Base-by-base conservation (phyloP, 805 yeast genomes). In the Candida railenensis region DNA sequence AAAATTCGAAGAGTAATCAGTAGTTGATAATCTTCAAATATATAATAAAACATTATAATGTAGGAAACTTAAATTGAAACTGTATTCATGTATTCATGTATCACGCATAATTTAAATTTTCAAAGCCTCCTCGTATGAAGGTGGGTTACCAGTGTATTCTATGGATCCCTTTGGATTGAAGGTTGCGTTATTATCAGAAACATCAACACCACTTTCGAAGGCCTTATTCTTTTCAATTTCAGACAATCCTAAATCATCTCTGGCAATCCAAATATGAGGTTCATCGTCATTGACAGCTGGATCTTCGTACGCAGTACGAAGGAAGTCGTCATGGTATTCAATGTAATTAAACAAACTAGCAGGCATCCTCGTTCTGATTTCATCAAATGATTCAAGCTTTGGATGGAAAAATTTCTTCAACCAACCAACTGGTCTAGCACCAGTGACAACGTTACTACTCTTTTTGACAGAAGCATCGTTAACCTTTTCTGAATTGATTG, bases 201-300 rank as follows among this genome's bases (percentile, higher is more conserved):
- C 82, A 48, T 73, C 73, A 20, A 84, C 78, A 22, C 73, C 75
- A 41, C 72, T 72, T 22, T 78, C 81, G n/a, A 73, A 63, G 11
- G 87, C 82, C 52, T 75, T 75, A 32, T 68, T 69, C 51, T 82
- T 76, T 58, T 85, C 83, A 47, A 76, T 73, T 42, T 76, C 76
- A 15, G 87, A 77, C 45, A 87, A 71, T 3, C 94, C 92, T 70
- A 82, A 66, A 4, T 77, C 69, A 63, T 87, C 95, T 53, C 70
- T 77, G 37, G 86, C 81, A 50, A 86, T 69, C 95, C 95, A 87
- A 42, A 85, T 69, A 47, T 77, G 76, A 25, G 89, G 88, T 49
- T 70, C 81, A 5, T 67, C 75, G 28, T 73, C 83, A n/a, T 59
- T 64, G 34, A 81, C 76, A 36, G 78, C 77, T 20, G 89, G 88